These are phyloP conservation scores for Leccinum longicurvipes DNA, from an alignment of 768 basidiomycete species.

Conservation along the genomic window DNA sequence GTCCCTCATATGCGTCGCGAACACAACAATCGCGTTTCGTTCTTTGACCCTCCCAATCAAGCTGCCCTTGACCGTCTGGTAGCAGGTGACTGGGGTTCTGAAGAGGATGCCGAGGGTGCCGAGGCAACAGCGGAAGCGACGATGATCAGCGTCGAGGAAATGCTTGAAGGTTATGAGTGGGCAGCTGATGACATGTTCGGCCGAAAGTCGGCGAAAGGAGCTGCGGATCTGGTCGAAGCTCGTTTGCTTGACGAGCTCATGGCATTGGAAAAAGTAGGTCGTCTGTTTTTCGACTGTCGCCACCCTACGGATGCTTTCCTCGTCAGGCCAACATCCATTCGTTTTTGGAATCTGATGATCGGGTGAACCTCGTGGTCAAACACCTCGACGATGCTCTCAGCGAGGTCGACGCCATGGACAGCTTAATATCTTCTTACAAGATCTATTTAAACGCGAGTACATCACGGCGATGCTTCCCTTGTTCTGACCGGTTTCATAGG, in stretches of 20 bases:
- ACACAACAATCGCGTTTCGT: constrained; percentile 74
- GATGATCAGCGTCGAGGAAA: constrained; percentile 92
- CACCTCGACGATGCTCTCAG: constrained; percentile 85
- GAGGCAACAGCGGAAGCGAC: constrained; percentile 79
- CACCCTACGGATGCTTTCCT: neutral
- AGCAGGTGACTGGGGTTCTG: constrained; percentile 39
- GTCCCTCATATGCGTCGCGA: no score
- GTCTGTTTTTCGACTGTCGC: neutral
- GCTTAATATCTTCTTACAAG: constrained; percentile 88
- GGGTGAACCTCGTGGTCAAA: constrained; percentile 80
- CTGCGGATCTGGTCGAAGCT: constrained; percentile 90
- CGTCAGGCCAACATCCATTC: constrained; percentile 89
- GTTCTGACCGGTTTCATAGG: constrained; percentile 45
- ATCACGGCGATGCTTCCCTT: neutral
- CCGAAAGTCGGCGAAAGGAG: constrained; percentile 60
- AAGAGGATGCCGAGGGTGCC: constrained; percentile 54
- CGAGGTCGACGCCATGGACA: constrained; percentile 89
- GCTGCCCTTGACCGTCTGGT: constrained; percentile 68
- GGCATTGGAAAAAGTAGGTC: constrained; percentile 85
- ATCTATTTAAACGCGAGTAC: constrained; percentile 87
- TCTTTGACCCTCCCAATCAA: constrained; percentile 80
- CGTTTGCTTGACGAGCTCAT: constrained; percentile 83
- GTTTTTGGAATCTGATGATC: constrained; percentile 93
- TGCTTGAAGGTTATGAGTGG: constrained; percentile 99
- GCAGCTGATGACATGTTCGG: constrained; percentile 75